These are phyloP conservation scores for Leccinum griseonigrum DNA, from an alignment of 1,284 basidiomycete species.

Conservation along the genomic window DNA sequence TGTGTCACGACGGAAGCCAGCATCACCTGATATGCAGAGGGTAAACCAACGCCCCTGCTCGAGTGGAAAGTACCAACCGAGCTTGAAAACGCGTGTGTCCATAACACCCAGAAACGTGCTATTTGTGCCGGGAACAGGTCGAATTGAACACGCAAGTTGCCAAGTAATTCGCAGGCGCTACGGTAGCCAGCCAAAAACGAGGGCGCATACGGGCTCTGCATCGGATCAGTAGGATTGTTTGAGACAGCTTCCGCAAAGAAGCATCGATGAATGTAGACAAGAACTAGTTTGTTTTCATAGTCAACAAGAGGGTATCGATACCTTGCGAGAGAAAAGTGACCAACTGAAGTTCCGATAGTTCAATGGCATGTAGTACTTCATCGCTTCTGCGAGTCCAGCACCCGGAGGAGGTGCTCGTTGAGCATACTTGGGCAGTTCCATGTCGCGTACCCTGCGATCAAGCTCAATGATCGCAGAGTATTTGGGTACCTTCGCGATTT, in stretches of 20 bases:
- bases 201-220: conserved; percentile 61
- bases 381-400: conserved; percentile 46
- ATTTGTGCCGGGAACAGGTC: conserved; percentile 54
- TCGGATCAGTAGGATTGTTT: conserved; percentile 54
- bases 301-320: conserved; percentile 2
- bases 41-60: not conserved
- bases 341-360: conserved; percentile 66
- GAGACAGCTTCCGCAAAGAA: conserved; percentile 65
- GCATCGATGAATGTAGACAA: conserved; percentile 65
- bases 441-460: conserved; percentile 61
- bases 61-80: conserved; percentile 40
- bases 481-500: conserved; percentile 63
- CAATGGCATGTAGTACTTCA: conserved; percentile 63
- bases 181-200: conserved; percentile 65
- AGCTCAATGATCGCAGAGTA: conserved; percentile 62
- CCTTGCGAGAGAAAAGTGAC: conserved; percentile 23
- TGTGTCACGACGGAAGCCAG: conserved; percentile 68
- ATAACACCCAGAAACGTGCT: conserved; percentile 63
- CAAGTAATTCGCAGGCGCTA: conserved; percentile 56
- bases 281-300: conserved; percentile 40
- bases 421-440: conserved; percentile 55
- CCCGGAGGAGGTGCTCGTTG: conserved; percentile 42
- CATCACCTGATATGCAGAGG: conserved; percentile 50
- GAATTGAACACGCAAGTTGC: conserved; percentile 51
- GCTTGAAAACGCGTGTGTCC: conserved; percentile 67